Percentiles rank a stretch among this genome's conserved stretches.
Evolutionary conservation across 768 basidiomycete species (phyloP).

Genomic region (Mycena vitilis): DNA sequence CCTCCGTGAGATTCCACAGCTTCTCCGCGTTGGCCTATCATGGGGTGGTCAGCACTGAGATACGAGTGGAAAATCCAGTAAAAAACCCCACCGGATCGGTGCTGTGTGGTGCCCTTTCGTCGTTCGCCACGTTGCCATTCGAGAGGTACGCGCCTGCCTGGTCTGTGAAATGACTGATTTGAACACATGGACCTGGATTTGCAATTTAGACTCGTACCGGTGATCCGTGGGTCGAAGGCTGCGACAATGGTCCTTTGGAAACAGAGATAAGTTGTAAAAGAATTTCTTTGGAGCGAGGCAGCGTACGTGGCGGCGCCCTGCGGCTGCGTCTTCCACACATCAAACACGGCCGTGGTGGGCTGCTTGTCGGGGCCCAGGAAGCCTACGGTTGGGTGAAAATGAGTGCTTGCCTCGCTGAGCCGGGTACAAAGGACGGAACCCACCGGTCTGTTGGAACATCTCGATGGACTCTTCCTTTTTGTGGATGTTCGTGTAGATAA

Average conservation of each 20-base stretch:
- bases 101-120: conserved; percentile 3
- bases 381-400: neutral
- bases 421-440: neutral
- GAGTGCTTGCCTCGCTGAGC: neutral
- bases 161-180: neutral
- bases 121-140: conserved; percentile 1
- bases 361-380: neutral
- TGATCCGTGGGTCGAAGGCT: conserved; percentile 2
- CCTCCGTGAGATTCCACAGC: no score
- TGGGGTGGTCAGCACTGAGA: no score
- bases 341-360: neutral
- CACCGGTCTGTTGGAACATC: neutral
- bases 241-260: neutral
- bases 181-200: no score
- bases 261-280: no score
- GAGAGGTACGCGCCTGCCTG: conserved; percentile 4
- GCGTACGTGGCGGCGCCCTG: neutral
- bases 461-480: neutral
- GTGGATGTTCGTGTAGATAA: conserved; percentile 6
- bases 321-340: neutral
- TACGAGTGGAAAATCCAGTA: no score
- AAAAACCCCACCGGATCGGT: neutral
- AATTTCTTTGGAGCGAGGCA: no score
- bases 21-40: no score
- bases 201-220: neutral